Evolutionary conservation across 192 early-diverging fungal genomes (phyloP).

Genomic region (Cetraspora pellucida): DNA sequence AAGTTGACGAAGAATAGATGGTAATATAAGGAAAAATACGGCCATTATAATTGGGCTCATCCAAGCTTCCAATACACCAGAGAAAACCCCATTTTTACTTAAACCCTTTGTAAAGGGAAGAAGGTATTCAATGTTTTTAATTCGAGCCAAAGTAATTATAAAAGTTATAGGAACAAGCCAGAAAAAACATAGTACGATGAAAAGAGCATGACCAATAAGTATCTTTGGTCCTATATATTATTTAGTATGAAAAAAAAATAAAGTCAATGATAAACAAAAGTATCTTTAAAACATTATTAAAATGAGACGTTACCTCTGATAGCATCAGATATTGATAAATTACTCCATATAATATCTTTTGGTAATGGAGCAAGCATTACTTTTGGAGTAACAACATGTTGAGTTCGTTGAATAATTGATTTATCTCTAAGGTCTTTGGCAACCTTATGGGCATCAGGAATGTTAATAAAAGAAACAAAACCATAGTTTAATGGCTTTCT

Average conservation of each 20-base stretch:
- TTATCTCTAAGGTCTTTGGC: constrained; percentile 47
- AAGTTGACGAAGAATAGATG: constrained; percentile 61
- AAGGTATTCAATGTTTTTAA: constrained; percentile 59
- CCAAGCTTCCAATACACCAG: constrained; percentile 64
- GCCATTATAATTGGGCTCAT: constrained; percentile 69
- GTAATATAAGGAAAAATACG: constrained; percentile 66
- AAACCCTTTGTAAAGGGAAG: constrained; percentile 58
- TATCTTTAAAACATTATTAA: not conserved
- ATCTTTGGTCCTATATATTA: constrained; percentile 47
- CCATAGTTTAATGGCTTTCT: constrained; percentile 67
- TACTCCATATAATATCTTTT: constrained; percentile 78
- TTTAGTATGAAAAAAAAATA: constrained; percentile 41
- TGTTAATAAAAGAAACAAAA: constrained; percentile 67
- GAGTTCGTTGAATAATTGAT: not conserved
- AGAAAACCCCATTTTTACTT: constrained; percentile 49
- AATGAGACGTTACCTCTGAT: not conserved
- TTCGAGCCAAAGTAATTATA: constrained; percentile 61
- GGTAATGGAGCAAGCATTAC: constrained; percentile 67
- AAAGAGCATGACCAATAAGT: constrained; percentile 50
- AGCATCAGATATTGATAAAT: constrained; percentile 46
- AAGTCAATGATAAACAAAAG: not conserved
- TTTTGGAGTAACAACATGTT: constrained; percentile 41
- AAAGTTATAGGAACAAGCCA: constrained; percentile 70
- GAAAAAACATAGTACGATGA: constrained; percentile 58
- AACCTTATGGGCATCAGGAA: constrained; percentile 49